Evolutionary conservation across 2,329 filamentous ascomycete species (phyloP).

Genomic region (Trichoderma sp.): DNA sequence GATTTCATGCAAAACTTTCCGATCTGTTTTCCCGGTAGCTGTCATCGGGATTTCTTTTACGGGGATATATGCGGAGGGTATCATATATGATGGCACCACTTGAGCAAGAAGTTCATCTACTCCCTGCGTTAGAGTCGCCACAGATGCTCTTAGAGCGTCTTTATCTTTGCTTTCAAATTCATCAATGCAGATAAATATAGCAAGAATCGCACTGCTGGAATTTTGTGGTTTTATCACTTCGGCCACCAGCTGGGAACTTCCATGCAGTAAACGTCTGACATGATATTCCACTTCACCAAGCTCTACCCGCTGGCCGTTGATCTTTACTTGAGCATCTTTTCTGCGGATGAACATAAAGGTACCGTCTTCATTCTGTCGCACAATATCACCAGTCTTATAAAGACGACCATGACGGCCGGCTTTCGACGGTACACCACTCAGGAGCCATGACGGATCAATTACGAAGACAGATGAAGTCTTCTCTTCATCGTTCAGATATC

Average conservation of each 20-base stretch:
- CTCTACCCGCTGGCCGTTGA: conserved; percentile 60
- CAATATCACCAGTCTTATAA: conserved; percentile 50
- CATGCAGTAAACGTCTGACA: conserved; percentile 30
- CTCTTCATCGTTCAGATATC: neutral
- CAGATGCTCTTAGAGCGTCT: neutral
- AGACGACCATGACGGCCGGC: conserved; percentile 30
- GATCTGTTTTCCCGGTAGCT: neutral
- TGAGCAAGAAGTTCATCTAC: neutral
- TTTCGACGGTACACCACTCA: neutral
- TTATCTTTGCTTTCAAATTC: neutral
- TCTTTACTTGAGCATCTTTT: conserved; percentile 62
- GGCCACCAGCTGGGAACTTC: neutral
- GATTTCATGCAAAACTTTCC: neutral
- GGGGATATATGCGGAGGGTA: conserved; percentile 28
- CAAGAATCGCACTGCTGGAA: neutral
- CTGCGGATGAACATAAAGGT: conserved; percentile 52
- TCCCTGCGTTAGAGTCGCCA: neutral
- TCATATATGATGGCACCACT: conserved; percentile 24
- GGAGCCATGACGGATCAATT: neutral
- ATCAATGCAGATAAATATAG: neutral
- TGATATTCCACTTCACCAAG: conserved; percentile 35
- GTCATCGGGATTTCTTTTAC: conserved; percentile 6
- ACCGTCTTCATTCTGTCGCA: conserved; percentile 47
- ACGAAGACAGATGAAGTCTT: neutral
- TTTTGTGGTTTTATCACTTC: neutral